Conservation (phyloP, 176 grass and related monocot species). For the Phoenix dactylifera region DNA sequence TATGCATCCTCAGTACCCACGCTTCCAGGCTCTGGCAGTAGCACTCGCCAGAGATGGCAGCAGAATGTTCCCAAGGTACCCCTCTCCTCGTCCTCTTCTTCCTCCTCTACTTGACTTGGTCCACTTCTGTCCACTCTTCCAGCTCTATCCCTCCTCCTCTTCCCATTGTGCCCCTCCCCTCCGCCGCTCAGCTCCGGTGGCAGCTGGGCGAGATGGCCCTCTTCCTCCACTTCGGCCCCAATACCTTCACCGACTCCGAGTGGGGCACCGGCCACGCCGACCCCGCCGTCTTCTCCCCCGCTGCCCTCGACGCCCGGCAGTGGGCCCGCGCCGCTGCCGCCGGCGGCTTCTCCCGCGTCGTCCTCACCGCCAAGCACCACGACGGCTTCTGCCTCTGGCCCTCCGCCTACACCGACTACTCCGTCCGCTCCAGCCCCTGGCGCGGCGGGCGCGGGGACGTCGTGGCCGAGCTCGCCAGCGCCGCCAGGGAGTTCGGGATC, state of each 20-base stretch:
- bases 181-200: conserved; percentile 75
- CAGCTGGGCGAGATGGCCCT: conserved; percentile 88
- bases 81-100: conserved; percentile 15
- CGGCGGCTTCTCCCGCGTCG: conserved; percentile 56
- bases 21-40: no score
- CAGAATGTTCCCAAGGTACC: no score
- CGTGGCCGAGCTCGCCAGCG: conserved; percentile 47
- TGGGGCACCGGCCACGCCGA: conserved; percentile 65
- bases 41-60: no score
- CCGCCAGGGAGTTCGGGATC: conserved; percentile 41
- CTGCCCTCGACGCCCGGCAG: conserved; percentile 62
- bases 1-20: no score
- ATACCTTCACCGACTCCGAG: conserved; percentile 97
- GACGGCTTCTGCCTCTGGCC: conserved; percentile 99
- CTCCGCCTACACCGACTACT: conserved; percentile 76
- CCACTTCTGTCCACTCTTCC: conserved; percentile 11
- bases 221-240: conserved; percentile 94
- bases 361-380: conserved; percentile 90
- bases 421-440: conserved; percentile 69
- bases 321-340: conserved; percentile 58
- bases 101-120: neutral
- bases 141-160: conserved; percentile 46
- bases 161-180: conserved; percentile 56
- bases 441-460: conserved; percentile 53
- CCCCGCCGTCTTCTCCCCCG: conserved; percentile 60